These are phyloP conservation scores for Sonneratia alba DNA, from an alignment of 345 rosid species.

Conservation along the genomic window DNA sequence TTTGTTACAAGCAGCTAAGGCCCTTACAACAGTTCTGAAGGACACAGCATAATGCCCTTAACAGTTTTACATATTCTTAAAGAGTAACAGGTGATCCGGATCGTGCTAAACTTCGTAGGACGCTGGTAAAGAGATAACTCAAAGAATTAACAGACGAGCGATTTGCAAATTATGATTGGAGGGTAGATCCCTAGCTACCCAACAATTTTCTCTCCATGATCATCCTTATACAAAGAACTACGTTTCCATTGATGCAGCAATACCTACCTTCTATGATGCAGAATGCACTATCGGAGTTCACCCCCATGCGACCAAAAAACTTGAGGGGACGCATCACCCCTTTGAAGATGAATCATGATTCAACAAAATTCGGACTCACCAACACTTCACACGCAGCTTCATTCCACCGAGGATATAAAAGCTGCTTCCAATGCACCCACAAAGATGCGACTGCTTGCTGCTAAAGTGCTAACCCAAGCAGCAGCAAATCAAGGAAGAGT, in stretches of 20 bases:
- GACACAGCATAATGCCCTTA: too few relatives aligned
- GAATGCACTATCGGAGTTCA: not conserved
- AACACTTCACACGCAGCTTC: not conserved
- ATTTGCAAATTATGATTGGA: not conserved
- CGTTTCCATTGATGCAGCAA: not conserved
- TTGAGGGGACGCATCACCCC: not conserved
- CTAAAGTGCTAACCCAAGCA: not conserved
- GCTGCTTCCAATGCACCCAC: not conserved
- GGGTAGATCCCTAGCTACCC: conserved; percentile 1
- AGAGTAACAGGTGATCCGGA: not conserved
- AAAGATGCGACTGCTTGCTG: not conserved
- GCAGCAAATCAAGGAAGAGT: not conserved
- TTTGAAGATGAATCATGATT: not conserved
- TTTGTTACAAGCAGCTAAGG: not conserved
- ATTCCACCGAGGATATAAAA: not conserved
- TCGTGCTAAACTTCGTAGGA: not conserved
- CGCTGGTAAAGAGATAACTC: not conserved
- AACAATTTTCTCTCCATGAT: not conserved
- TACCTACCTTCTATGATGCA: not conserved
- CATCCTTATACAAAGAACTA: not conserved
- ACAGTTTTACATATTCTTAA: too few relatives aligned
- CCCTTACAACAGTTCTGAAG: too few relatives aligned
- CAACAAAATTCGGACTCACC: not conserved
- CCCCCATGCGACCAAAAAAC: not conserved
- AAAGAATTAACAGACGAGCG: not conserved